phyloP scores from a whole-genome alignment of 2,329 filamentous ascomycete genomes.

The Ascochyta clinopodiicola region DNA sequence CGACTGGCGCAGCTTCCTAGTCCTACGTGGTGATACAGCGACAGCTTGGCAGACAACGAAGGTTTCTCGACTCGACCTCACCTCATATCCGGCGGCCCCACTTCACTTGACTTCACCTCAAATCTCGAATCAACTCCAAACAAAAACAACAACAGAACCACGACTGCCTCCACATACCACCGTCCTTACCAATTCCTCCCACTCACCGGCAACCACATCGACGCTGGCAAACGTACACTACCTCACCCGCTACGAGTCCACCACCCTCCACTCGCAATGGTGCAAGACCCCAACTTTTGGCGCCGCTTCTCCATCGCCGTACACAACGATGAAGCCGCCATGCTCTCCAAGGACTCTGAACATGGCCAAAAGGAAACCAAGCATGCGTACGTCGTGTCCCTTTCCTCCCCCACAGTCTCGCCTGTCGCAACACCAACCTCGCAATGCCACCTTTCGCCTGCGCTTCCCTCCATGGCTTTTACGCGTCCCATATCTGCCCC shows the following conservation, averaged over 20 bases:
- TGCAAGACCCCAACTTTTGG: slow-evolving; percentile 67
- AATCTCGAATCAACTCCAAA: not conserved
- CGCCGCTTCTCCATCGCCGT: slow-evolving; percentile 65
- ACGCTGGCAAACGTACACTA: not conserved
- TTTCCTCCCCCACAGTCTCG: slow-evolving; percentile 20
- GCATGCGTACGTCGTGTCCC: slow-evolving; percentile 48
- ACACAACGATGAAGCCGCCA: slow-evolving; percentile 60
- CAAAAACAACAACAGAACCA: not conserved
- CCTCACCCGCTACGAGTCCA: not conserved
- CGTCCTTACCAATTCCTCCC: not conserved
- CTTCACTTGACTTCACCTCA: slow-evolving; percentile 8
- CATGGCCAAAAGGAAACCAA: slow-evolving; percentile 34
- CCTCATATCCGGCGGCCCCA: slow-evolving; percentile 10
- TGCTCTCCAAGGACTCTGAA: slow-evolving; percentile 22
- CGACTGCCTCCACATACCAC: not conserved
- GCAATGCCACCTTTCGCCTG: slow-evolving; percentile 21
- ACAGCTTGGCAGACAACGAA: slow-evolving; percentile 7
- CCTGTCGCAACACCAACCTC: slow-evolving; percentile 30
- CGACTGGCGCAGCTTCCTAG: not conserved
- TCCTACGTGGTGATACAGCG: slow-evolving; percentile 9
- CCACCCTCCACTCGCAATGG: slow-evolving; percentile 50
- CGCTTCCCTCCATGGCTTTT: slow-evolving; percentile 14
- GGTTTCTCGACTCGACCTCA: slow-evolving; percentile 3
- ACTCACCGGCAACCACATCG: not conserved
- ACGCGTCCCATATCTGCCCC: slow-evolving; percentile 7